These are phyloP conservation scores for Sideroxylon spinosum DNA, from an alignment of 179 eudicot genomes.

Conservation along the genomic window DNA sequence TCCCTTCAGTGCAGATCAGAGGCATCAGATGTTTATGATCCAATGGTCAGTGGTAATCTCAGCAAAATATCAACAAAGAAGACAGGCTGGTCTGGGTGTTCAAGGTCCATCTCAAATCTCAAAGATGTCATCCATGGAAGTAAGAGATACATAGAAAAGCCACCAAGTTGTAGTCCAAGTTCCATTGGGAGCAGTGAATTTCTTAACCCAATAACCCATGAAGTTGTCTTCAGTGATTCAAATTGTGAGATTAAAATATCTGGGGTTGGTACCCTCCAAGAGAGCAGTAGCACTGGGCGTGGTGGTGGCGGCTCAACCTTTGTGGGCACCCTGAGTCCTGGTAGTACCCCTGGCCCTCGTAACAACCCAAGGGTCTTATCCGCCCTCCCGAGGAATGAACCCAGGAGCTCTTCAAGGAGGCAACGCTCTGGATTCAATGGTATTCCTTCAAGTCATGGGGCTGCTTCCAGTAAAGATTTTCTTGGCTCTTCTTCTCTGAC, in stretches of 20 bases:
- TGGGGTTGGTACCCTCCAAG: conserved; percentile 15
- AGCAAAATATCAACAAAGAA: conserved; percentile 16
- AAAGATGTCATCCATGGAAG: conserved; percentile 24
- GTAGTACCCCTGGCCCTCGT: conserved; percentile 17
- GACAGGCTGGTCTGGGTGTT: conserved; percentile 20
- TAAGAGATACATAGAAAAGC: conserved; percentile 16
- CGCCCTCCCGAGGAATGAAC: conserved; percentile 14
- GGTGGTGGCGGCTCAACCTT: conserved; percentile 3
- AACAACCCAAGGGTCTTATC: conserved; percentile 8
- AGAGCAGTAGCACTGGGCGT: conserved; percentile 7
- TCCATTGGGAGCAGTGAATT: conserved; percentile 8
- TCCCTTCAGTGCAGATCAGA: conserved; percentile 22
- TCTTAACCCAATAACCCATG: no score
- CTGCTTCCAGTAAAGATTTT: conserved; percentile 21
- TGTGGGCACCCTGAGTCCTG: conserved; percentile 15
- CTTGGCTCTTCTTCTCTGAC: conserved; percentile 25
- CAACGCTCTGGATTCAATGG: conserved; percentile 13
- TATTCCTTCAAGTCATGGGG: conserved; percentile 18
- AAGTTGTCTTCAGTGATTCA: conserved; percentile 13
- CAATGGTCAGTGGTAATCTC: conserved; percentile 13
- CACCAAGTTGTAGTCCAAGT: conserved; percentile 21
- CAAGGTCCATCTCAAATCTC: conserved; percentile 21
- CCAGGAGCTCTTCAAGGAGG: neutral
- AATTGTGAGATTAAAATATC: conserved; percentile 23
- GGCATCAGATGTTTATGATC: conserved; percentile 22